Base-by-base conservation (phyloP, 176 grass and related monocot genomes). In the Aegilops speltoides region DNA sequence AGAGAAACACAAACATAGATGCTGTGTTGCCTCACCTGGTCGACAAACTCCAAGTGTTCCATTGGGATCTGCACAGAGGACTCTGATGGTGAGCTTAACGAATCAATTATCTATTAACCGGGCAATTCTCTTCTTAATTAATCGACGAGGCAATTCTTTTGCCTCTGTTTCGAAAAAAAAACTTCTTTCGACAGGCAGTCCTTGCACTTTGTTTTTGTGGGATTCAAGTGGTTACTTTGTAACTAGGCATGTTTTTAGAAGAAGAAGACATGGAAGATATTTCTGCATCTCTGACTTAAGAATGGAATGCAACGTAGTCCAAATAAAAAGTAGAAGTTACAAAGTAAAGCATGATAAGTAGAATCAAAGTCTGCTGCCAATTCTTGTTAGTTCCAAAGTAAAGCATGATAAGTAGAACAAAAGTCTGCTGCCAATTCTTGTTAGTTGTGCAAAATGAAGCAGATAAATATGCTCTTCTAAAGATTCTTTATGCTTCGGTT, bases 11-110 rank as follows among this genome's bases (percentile, higher is more conserved):
- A 75, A 64, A 54, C 45, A 36, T 78, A 37, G 79, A 83, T 73
- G 89, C 89, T 79, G 78, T 90, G 64, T 78, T 90, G 84, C 79
- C 24, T 90, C 73, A 90, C 82, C 82, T 90, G 84, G 79, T 83
- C 43, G 73, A 87, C 78, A 87, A 80, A 57, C 78, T 82, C 41
- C 33, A 85, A 85, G 72, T 85, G 82, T 82, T 84, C 62, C 72
- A 84, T 84, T 34, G 63, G 78, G 82, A 85, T 91, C 63, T 91
- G 72, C 31, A 82, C 85, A 85, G 71, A 85, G 82, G 80, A 59
- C 56, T 85, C 86, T 82, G 43, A 85, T 85, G 86, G 90, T 88
- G 74, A 91, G 86, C 22, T 78, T 88, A 59, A 50, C 16, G 3
- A 13, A 85, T 63, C 43, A 80, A 15, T 28, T 25, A 23, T 78